Evolutionary conservation across 2,329 filamentous ascomycete species (phyloP), one percentile per base, ranked within the genome.

Genomic region (Fusarium brevicatenulatum): DNA sequence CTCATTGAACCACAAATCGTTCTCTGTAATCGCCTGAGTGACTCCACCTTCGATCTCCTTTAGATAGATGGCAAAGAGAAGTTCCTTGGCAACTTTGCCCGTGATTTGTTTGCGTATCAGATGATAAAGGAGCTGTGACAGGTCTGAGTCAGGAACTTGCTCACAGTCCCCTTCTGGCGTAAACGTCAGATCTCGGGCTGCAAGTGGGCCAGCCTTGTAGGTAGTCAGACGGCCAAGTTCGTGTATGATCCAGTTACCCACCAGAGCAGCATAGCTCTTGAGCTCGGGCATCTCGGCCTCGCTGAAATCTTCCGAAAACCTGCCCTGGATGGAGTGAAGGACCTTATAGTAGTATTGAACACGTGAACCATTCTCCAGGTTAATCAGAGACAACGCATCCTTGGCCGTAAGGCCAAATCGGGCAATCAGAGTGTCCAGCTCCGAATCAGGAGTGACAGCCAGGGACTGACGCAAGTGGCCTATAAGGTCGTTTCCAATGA

Each of bases 271-370:
- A 61, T 85, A 83, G 2, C 73, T 77, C 40, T 82, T 81, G 44
- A 81, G 66, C 9, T 81, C 76, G 3, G 77, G 74, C 19, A 70
- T 58, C n/a, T 68, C 70, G 16, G 43, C 36, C 28, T 70, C 57
- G 9, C 59, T 66, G 3, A 71, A 55, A 30, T 80, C 76, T 9
- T 62, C 72, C 44, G 59, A 76, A 56, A 81, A 54, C 57, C 76
- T 77, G 8, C 76, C 66, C 52, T 84, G 80, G 2, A 91, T 77
- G 3, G 80, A 79, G 6, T 86, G 84, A 3, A 93, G 85, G 0
- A 94, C 89, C 32, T 89, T 87, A 78, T 92, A 91, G 78, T 95
- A 97, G 81, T 95, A 98, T 74, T 97, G 91, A 8, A 96, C 83
- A 46, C 95, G 89, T 12, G 91, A 91, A 12, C 95, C 95, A 61